Evolutionary conservation across 768 basidiomycete genomes (phyloP), one percentile per base, ranked within the genome.

Genomic region (Suillus tomentosus): DNA sequence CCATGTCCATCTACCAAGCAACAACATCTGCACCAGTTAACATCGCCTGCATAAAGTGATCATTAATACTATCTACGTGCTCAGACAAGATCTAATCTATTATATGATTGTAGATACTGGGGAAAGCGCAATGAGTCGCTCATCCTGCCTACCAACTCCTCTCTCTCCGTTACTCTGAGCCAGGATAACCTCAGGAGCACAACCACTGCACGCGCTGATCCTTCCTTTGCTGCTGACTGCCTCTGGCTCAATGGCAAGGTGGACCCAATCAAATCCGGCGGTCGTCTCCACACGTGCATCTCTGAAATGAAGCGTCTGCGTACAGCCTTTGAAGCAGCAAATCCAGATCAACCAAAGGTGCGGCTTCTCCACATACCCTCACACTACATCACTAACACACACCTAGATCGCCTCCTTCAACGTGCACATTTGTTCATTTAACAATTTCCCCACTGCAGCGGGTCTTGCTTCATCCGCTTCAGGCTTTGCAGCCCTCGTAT

Each of bases 401-500:
- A 36, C 27, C 19, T 13, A 92, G 89, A 77, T 96, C 43, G 91
- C 95, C 0, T 68, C 79, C 17, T 92, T 80, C 76, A 79, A 84
- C 19, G 86, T 99, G 5, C 95, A 95, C 79, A 95, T 99, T 70
- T 87, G 87, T 63, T 99, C 96, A 8, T 89, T 87, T 80, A 99
- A 99, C 84, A 99, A 99, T 81, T 99, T 99, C 83, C 97, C 97
- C 37, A 99, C 97, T 15, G 97, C 97, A 15, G 97, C 97, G 0
- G 97, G 97, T 5, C 88, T 99, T 53, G 97, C 97, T 1, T 98
- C 96, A 1, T 98, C 96, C 40, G 97, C 97, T 0, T 94, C 95
- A 0, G 97, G 97, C 17, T 96, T 99, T 70, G 96, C 97, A 5
- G 97, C 97, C 0, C 90, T 99, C 47, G 91, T 94, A 34, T 84